Conservation (phyloP, 2,329 filamentous ascomycete genomes). For the Ambrosiella cleistominuta region DNA sequence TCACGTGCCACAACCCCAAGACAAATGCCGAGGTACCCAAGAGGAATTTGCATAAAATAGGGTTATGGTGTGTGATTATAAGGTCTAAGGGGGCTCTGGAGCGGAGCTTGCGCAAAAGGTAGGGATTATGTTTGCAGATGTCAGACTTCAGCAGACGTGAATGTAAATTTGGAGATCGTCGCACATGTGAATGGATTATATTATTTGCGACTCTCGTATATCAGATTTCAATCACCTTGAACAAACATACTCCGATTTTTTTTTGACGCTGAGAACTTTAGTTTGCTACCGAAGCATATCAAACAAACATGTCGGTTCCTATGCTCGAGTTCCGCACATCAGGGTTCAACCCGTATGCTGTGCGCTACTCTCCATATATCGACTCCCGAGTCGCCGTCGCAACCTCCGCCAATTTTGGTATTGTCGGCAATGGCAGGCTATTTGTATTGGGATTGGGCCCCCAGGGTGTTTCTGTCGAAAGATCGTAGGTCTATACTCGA, state of each 20-base stretch:
- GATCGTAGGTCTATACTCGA: constrained; percentile 39
- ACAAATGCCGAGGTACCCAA: constrained; percentile 1
- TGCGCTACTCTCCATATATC: constrained; percentile 98
- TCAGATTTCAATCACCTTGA: background rate
- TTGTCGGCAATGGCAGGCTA: constrained; percentile 85
- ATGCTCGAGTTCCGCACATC: constrained; percentile 93
- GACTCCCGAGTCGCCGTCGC: constrained; percentile 86
- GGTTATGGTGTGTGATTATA: background rate
- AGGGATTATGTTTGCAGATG: background rate
- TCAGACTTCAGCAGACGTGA: no score
- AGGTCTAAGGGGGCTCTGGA: background rate
- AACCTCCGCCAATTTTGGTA: constrained; percentile 83
- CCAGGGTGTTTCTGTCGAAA: constrained; percentile 61
- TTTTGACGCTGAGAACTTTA: background rate
- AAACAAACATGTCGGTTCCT: constrained; percentile 24
- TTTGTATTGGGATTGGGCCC: constrained; percentile 71
- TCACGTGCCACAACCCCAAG: background rate
- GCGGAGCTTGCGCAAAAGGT: background rate
- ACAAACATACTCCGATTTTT: background rate
- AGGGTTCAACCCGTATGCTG: constrained; percentile 88
- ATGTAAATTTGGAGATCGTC: no score
- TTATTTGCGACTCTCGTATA: background rate
- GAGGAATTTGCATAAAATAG: background rate
- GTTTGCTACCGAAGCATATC: background rate
- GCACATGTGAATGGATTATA: no score